Evolutionary conservation across 495 filamentous ascomycete species (phyloP), one percentile per base, ranked within the genome.

Genomic region (Talaromyces wortmannii): DNA sequence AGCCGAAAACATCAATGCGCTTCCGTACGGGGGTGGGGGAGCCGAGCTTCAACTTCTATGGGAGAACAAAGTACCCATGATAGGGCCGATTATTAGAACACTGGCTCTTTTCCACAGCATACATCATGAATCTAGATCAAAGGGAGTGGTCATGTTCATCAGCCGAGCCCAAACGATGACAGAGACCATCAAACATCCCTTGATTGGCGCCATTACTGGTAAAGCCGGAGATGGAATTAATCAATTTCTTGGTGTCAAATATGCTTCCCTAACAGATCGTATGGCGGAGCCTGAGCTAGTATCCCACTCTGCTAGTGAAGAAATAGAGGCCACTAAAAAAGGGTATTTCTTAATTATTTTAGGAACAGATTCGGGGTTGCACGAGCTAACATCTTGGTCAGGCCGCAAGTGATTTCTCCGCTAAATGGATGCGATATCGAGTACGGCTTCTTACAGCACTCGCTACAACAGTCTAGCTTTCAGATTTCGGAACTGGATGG

Each of bases 401-500:
- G 68, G 17, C 66, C 66, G n/a, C 64, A 59, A 4, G 53, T 64
- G 2, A 46, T 68, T 4, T 67, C 64, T 3, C 61, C 52, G n/a
- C 53, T 57, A 8, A 45, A 61, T 48, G 66, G 64, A 53, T 67
- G 60, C 45, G 60, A 65, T 12, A 33, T 62, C 11, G 68, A 71
- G 48, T 50, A 61, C 10, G 55, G 40, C 13, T 61, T 63, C 52
- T 57, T 68, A 12, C 68, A 71, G 51, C 66, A 69, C 31, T 52
- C 58, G 2, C 36, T 71, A 10, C 68, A 62, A 16, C 55, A 58
- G 33, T 64, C 67, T 43, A 59, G 63, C 10, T 55, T 67, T 7
- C 29, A 17, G 3, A 60, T 64, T 31, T 71, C 66, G 0, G 66
- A 67, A 45, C 12, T 67, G 3, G 67, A 75, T 58, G 77, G 75